phyloP scores from a whole-genome alignment of 306 rosid genomes.

The Medicago truncatula region DNA sequence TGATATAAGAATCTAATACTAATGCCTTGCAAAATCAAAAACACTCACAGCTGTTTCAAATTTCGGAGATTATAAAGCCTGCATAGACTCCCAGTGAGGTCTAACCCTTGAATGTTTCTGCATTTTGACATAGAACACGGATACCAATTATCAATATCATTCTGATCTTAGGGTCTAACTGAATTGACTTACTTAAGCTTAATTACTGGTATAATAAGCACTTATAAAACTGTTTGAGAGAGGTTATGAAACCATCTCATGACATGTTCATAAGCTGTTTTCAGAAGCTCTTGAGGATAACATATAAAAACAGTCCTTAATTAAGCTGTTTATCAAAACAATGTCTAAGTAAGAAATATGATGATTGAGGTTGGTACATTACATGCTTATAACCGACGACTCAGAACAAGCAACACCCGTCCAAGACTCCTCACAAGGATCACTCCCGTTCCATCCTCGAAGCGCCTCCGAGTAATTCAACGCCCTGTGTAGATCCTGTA shows the following conservation, averaged over 20 bases:
- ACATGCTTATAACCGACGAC: slow-evolving; percentile 81
- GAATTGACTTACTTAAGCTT: not conserved
- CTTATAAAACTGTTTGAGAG: not conserved
- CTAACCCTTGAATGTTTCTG: slow-evolving; percentile 77
- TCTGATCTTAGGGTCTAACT: not conserved
- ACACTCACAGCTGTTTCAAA: slow-evolving; percentile 77
- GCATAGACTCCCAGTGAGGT: slow-evolving; percentile 74
- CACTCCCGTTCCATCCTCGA: slow-evolving; percentile 72
- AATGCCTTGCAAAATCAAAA: not conserved
- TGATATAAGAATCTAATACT: not conserved
- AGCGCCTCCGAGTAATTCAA: slow-evolving; percentile 66
- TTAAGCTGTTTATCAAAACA: not conserved
- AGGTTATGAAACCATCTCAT: not conserved
- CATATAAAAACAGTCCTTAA: not conserved
- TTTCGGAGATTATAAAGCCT: slow-evolving; percentile 62
- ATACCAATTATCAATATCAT: slow-evolving; percentile 20
- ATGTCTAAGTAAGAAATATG: slow-evolving; percentile 1
- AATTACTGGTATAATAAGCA: not conserved
- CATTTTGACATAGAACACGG: slow-evolving; percentile 37
- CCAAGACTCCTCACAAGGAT: slow-evolving; percentile 94
- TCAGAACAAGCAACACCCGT: slow-evolving; percentile 80
- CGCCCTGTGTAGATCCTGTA: slow-evolving; percentile 66
- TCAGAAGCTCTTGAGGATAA: not conserved
- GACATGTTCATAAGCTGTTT: not conserved
- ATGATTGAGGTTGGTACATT: slow-evolving; percentile 39